Percentiles rank a stretch among this genome's conserved stretches.
Conservation (phyloP, 2,329 filamentous ascomycete species). For the Trichoderma asperellum region DNA sequence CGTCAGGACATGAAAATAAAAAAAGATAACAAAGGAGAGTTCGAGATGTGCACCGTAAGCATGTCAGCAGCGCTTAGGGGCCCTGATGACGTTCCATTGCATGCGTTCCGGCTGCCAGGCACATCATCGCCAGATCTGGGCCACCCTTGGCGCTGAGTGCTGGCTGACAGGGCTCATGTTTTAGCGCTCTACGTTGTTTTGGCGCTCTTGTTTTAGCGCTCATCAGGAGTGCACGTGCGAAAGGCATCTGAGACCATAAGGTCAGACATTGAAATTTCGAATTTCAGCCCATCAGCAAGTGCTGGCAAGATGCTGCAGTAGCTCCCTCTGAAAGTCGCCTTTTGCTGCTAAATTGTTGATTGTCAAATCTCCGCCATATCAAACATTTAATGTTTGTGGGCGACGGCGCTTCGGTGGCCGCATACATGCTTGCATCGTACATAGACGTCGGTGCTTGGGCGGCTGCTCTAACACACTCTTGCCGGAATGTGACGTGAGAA, state of each 20-base stretch:
- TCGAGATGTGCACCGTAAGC: background rate
- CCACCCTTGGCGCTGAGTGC: background rate
- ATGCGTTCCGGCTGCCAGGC: background rate
- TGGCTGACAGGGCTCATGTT: conserved; percentile 6
- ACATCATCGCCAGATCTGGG: conserved; percentile 2
- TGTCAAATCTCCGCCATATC: background rate
- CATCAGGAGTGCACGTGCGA: background rate
- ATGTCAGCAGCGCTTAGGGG: conserved; percentile 15
- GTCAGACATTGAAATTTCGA: background rate
- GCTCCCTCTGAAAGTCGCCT: too few species aligned
- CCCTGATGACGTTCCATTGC: conserved; percentile 14
- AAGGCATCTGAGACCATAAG: background rate
- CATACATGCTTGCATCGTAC: too few species aligned
- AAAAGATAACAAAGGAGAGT: background rate
- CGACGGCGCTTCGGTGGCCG: too few species aligned
- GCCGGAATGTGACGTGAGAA: too few species aligned
- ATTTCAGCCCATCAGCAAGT: background rate
- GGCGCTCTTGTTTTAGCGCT: conserved; percentile 2
- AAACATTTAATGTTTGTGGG: background rate
- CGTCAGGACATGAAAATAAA: background rate
- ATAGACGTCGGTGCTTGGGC: too few species aligned
- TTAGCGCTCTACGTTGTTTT: conserved; percentile 5
- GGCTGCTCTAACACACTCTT: too few species aligned
- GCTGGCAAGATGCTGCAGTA: background rate
- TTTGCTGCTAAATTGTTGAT: background rate